These are phyloP conservation scores for Botrytis tulipae DNA, from an alignment of 2,329 filamentous ascomycete species.

Conservation along the genomic window DNA sequence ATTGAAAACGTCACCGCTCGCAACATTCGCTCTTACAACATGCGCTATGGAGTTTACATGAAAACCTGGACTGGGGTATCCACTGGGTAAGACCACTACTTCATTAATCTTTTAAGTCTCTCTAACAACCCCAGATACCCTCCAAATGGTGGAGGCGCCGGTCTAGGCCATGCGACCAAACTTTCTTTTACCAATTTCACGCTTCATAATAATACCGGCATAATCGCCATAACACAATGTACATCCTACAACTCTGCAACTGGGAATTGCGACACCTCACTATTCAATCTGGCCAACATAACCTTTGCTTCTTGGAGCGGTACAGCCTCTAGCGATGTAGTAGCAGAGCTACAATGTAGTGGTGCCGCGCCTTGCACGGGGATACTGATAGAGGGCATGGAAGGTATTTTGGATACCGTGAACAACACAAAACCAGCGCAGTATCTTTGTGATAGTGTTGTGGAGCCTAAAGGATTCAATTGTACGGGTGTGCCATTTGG, in stretches of 20 bases:
- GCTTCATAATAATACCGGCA: constrained; percentile 2
- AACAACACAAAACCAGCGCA: constrained; percentile 9
- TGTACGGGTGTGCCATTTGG: constrained; percentile 18
- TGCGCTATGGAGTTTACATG: constrained; percentile 43
- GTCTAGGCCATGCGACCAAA: constrained; percentile 43
- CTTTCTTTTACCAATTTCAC: constrained; percentile 16
- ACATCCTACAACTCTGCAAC: constrained; percentile 40
- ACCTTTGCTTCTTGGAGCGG: constrained; percentile 29
- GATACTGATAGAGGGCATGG: neutral
- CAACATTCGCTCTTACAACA: constrained; percentile 49
- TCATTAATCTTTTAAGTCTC: neutral
- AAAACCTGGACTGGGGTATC: constrained; percentile 58
- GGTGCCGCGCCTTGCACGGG: constrained; percentile 29
- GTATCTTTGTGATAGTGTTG: constrained; percentile 18
- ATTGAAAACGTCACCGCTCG: constrained; percentile 50
- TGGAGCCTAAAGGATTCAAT: neutral
- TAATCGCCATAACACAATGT: constrained; percentile 43
- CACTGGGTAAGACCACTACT: constrained; percentile 37
- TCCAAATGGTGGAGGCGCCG: constrained; percentile 58
- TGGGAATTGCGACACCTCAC: constrained; percentile 43
- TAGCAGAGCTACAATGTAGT: constrained; percentile 39
- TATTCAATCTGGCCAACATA: constrained; percentile 42
- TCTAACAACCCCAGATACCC: constrained; percentile 40
- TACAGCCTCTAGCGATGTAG: constrained; percentile 22
- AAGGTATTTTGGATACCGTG: constrained; percentile 7